These are phyloP conservation scores for Flaveria robusta DNA, from an alignment of 129 eudicot genomes.

Conservation along the genomic window DNA sequence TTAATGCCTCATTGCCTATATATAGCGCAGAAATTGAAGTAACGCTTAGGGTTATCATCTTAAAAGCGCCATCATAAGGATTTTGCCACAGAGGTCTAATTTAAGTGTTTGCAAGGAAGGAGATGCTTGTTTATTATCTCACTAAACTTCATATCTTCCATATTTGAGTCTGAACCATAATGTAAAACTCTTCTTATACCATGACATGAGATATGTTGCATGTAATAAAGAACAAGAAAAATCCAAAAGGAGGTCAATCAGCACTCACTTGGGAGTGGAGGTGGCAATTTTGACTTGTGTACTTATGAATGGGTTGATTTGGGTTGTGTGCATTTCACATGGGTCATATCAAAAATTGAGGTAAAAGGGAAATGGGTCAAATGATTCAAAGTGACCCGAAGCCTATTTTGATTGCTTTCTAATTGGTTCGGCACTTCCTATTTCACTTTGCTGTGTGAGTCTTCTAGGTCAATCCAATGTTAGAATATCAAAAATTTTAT, in stretches of 20 bases:
- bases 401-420: neutral
- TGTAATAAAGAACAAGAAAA: neutral
- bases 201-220: neutral
- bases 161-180: neutral
- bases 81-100: neutral
- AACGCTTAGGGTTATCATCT: neutral
- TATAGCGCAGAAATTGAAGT: neutral
- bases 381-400: neutral
- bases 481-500: neutral
- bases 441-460: neutral
- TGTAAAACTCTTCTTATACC: neutral
- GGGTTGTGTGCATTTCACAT: neutral
- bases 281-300: neutral
- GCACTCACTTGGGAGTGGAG: neutral
- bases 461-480: neutral
- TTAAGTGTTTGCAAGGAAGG: conserved; percentile 3
- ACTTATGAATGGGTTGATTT: neutral
- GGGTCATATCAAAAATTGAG: neutral
- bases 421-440: neutral
- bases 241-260: neutral
- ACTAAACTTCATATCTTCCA: neutral
- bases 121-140: neutral
- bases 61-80: neutral
- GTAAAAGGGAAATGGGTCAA: neutral
- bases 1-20: neutral